These are phyloP conservation scores for Cinnamomum micranthum DNA, from an alignment of 164 flowering plant species.

Conservation along the genomic window DNA sequence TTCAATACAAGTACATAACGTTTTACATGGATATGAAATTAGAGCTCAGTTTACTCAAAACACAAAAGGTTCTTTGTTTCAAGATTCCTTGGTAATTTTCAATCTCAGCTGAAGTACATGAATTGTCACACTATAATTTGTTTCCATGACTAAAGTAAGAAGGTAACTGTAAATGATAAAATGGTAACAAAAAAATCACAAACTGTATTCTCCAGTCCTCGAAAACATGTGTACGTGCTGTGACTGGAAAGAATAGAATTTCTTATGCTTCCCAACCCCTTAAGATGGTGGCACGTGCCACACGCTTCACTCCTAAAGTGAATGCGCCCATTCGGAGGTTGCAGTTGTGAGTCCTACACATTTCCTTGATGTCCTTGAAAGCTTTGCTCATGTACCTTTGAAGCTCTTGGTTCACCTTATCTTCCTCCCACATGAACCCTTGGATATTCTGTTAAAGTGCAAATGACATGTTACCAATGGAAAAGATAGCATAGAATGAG, in stretches of 20 bases:
- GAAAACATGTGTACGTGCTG: not conserved
- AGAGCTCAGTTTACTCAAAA: too few relatives aligned
- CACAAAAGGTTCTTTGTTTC: too few relatives aligned
- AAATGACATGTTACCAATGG: not conserved
- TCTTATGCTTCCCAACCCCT: slow-evolving; percentile 90
- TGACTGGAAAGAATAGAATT: slow-evolving; percentile 2
- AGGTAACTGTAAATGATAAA: not conserved
- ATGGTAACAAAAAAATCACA: not conserved
- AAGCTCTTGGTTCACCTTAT: slow-evolving; percentile 70
- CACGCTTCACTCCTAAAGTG: slow-evolving; percentile 80
- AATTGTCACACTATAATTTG: too few relatives aligned
- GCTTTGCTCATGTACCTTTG: slow-evolving; percentile 72
- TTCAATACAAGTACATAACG: too few relatives aligned
- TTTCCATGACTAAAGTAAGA: too few relatives aligned
- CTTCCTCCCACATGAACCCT: slow-evolving; percentile 98
- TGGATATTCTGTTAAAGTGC: slow-evolving; percentile 69
- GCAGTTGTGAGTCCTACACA: slow-evolving; percentile 75
- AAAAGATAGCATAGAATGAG: not conserved
- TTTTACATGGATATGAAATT: too few relatives aligned
- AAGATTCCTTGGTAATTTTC: too few relatives aligned
- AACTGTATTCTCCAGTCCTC: not conserved
- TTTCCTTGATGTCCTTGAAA: slow-evolving; percentile 56
- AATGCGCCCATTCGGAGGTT: slow-evolving; percentile 94
- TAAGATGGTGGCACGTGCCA: slow-evolving; percentile 71
- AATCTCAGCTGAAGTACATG: too few relatives aligned